A percentile compares a stretch with the other conserved stretches of the same genome.
These are phyloP conservation scores for Lepidium sativum DNA, from an alignment of 345 rosid genomes.

Conservation along the genomic window DNA sequence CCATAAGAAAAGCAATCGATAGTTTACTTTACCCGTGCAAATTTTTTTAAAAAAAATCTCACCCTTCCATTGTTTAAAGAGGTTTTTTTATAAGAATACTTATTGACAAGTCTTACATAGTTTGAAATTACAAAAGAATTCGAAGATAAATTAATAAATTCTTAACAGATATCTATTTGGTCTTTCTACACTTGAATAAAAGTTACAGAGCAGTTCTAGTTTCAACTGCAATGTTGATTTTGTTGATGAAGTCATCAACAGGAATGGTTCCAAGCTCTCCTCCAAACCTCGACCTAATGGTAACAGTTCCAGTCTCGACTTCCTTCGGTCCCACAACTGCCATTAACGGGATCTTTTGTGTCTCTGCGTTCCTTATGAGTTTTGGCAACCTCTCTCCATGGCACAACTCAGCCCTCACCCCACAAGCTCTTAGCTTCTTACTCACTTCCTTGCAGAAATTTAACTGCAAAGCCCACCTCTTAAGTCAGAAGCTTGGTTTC, in stretches of 20 bases:
- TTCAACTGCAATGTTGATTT: slow-evolving; percentile 43
- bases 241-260: slow-evolving; percentile 57
- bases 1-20: too few species aligned
- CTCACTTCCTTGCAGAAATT: slow-evolving; percentile 59
- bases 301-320: slow-evolving; percentile 59
- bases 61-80: too few species aligned
- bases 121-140: background rate
- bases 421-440: slow-evolving; percentile 44
- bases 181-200: background rate
- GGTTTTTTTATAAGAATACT: background rate
- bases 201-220: slow-evolving; percentile 40
- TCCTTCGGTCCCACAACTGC: slow-evolving; percentile 91
- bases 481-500: background rate
- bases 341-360: slow-evolving; percentile 84
- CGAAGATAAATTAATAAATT: background rate
- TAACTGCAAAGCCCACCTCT: slow-evolving; percentile 36
- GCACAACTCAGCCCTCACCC: slow-evolving; percentile 70
- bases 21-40: too few species aligned
- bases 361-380: slow-evolving; percentile 87
- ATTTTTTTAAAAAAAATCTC: too few species aligned
- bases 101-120: background rate
- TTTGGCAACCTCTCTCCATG: slow-evolving; percentile 89
- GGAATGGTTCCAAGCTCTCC: slow-evolving; percentile 73
- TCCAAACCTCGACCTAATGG: slow-evolving; percentile 74
- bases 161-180: slow-evolving; percentile 6